Conservation (phyloP, 306 rosid genomes). For the Cicer judaicum region DNA sequence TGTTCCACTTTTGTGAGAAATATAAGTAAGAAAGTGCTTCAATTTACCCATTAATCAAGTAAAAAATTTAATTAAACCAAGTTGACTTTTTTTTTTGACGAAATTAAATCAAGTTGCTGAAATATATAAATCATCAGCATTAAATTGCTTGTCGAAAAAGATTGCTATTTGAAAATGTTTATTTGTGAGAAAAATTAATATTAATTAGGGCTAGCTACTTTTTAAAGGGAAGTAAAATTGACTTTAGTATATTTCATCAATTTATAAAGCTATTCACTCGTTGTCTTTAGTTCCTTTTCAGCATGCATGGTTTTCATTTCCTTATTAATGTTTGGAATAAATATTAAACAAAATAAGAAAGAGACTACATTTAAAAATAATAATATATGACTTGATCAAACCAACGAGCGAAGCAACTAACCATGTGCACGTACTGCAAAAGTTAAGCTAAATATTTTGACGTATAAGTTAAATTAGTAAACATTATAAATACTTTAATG, state of each 20-base stretch:
- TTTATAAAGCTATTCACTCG: background rate
- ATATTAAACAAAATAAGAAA: background rate
- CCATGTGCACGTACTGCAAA: conserved; percentile 13
- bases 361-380: background rate
- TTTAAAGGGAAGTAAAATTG: background rate
- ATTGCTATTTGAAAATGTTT: background rate
- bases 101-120: background rate
- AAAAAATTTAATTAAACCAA: no score
- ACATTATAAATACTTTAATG: background rate
- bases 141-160: background rate
- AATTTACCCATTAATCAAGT: no score
- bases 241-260: background rate
- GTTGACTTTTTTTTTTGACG: no score
- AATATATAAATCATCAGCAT: background rate
- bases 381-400: conserved; percentile 32
- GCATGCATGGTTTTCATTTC: conserved; percentile 1
- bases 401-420: conserved; percentile 4
- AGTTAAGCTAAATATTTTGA: background rate
- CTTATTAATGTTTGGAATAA: conserved; percentile 3
- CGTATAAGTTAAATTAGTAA: background rate
- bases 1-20: no score
- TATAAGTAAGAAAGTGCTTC: no score
- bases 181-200: background rate
- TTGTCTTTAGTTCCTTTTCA: conserved; percentile 9
- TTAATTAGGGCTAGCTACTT: background rate